Evolutionary conservation across 176 grass and related monocot species (phyloP).

Genomic region (Saccharum spontaneum): DNA sequence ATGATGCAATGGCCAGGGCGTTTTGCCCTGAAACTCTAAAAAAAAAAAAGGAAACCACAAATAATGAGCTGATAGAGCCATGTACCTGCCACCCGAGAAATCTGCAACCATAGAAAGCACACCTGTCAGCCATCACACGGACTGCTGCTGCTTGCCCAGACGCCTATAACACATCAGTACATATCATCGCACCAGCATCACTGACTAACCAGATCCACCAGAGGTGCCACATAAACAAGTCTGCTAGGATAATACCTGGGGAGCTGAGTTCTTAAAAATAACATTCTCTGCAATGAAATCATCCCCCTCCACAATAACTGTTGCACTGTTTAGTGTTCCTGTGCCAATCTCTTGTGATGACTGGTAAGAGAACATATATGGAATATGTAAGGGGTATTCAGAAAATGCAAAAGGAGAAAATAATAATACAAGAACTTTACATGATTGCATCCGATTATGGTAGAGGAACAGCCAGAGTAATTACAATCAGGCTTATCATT

Average conservation of each 20-base stretch:
- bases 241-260: constrained; percentile 52
- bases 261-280: constrained; percentile 83
- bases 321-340: constrained; percentile 75
- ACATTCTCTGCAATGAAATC: constrained; percentile 90
- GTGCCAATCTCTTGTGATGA: constrained; percentile 72
- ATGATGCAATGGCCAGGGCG: no score
- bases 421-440: neutral
- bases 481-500: neutral
- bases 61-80: constrained; percentile 2
- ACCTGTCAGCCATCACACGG: constrained; percentile 72
- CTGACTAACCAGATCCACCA: neutral
- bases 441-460: neutral
- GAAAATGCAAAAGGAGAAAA: neutral
- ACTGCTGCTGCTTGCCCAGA: constrained; percentile 82
- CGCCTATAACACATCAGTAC: constrained; percentile 46
- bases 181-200: constrained; percentile 16
- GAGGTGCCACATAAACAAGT: neutral
- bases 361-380: constrained; percentile 19
- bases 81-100: constrained; percentile 90
- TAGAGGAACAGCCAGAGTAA: neutral
- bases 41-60: neutral
- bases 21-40: no score
- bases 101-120: constrained; percentile 73
- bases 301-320: constrained; percentile 70
- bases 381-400: neutral